phyloP scores from a whole-genome alignment of 768 basidiomycete species.

The Pulveroboletus sp. region DNA sequence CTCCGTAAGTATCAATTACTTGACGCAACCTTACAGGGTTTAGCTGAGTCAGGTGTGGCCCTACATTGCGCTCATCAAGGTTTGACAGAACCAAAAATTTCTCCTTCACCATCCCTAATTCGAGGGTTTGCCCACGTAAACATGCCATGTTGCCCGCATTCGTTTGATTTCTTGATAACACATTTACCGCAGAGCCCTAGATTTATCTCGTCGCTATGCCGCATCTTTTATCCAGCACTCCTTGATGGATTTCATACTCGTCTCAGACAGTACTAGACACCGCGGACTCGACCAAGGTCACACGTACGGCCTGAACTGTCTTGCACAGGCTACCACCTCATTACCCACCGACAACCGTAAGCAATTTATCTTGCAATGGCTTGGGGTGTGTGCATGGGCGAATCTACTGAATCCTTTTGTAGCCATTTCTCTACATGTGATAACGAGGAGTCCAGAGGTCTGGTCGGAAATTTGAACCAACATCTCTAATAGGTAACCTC shows the following conservation, averaged over 20 bases:
- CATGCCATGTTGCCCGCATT: constrained; percentile 8
- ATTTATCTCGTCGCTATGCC: constrained; percentile 19
- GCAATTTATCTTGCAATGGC: background rate
- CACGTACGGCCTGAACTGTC: no score
- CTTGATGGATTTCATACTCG: background rate
- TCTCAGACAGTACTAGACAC: no score
- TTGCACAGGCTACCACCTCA: background rate
- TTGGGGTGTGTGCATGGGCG: constrained; percentile 5
- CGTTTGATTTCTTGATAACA: constrained; percentile 13
- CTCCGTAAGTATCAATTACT: constrained; percentile 20
- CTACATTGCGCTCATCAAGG: constrained; percentile 19
- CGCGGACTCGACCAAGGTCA: no score
- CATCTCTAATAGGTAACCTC: constrained; percentile 14
- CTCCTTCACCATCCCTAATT: constrained; percentile 17
- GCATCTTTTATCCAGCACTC: background rate
- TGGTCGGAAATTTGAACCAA: constrained; percentile 4
- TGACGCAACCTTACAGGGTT: constrained; percentile 23
- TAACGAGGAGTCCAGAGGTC: constrained; percentile 8
- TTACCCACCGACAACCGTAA: background rate
- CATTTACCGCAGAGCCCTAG: no score
- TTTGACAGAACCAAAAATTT: constrained; percentile 27
- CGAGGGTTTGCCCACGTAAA: constrained; percentile 21
- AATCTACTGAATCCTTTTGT: constrained; percentile 9
- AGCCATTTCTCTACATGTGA: constrained; percentile 16
- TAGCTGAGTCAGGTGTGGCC: constrained; percentile 18